Evolutionary conservation across 140 eudicot species (phyloP).

Genomic region (Stevia rebaudiana): DNA sequence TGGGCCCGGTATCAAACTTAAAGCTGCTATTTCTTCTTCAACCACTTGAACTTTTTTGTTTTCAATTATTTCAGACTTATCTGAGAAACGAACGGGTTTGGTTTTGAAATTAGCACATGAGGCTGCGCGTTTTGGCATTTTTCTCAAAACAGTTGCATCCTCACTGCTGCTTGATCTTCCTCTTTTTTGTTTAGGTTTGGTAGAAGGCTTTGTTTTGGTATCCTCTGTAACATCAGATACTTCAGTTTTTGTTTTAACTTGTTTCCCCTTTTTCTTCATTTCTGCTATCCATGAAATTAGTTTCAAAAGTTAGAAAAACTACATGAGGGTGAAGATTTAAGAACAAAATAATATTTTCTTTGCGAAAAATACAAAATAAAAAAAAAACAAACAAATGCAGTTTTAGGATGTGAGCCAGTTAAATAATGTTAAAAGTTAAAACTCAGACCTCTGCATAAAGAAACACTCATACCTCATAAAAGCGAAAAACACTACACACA

Average conservation of each 20-base stretch:
- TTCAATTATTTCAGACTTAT: slow-evolving; percentile 31
- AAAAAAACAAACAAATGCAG: neutral
- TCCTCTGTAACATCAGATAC: slow-evolving; percentile 26
- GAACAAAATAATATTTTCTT: neutral
- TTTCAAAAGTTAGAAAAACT: neutral
- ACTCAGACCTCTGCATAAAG: neutral
- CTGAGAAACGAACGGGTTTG: slow-evolving; percentile 37
- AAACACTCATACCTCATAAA: neutral
- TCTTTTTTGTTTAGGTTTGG: slow-evolving; percentile 36
- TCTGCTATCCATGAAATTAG: slow-evolving; percentile 17
- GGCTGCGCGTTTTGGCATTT: slow-evolving; percentile 56
- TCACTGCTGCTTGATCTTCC: slow-evolving; percentile 23
- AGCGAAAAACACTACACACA: neutral
- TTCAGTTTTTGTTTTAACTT: slow-evolving; percentile 17
- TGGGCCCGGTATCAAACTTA: slow-evolving; percentile 54
- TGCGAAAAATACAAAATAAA: too few species aligned
- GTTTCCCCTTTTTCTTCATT: slow-evolving; percentile 34
- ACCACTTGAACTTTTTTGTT: slow-evolving; percentile 43
- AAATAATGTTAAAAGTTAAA: neutral
- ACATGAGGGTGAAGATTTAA: slow-evolving; percentile 35
- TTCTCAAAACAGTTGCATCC: slow-evolving; percentile 26
- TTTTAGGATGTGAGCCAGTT: neutral
- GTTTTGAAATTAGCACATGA: slow-evolving; percentile 46
- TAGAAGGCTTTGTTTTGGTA: slow-evolving; percentile 9
- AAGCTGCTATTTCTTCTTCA: slow-evolving; percentile 48